A percentile compares a stretch with the other conserved stretches of the same genome.
Evolutionary conservation across 495 filamentous ascomycete genomes (phyloP).

Genomic region (Platismatia glauca): DNA sequence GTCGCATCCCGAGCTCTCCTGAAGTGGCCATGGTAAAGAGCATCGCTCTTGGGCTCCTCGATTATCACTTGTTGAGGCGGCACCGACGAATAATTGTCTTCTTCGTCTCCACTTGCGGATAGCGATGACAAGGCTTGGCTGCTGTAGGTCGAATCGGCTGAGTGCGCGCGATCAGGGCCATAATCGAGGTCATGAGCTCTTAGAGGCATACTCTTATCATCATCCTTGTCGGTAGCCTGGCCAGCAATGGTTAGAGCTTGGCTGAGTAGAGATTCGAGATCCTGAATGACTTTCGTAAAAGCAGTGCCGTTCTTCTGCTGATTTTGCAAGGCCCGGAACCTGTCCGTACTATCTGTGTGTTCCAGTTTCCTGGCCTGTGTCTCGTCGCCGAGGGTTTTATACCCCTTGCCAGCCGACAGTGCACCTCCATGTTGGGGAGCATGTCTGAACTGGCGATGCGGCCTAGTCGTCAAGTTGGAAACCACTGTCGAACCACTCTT

Average conservation of each 20-base stretch:
- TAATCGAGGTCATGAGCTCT: not conserved
- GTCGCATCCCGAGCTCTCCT: constrained; percentile 15
- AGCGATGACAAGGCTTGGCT: constrained; percentile 20
- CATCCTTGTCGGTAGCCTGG: constrained; percentile 28
- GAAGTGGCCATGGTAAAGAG: constrained; percentile 2
- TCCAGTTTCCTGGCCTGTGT: not conserved
- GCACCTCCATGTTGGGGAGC: constrained; percentile 1
- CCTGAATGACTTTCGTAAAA: constrained; percentile 29
- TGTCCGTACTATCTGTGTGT: constrained; percentile 5
- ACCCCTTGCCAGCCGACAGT: not conserved
- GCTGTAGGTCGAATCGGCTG: constrained; percentile 18
- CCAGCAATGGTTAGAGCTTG: constrained; percentile 39
- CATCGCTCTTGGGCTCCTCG: constrained; percentile 5
- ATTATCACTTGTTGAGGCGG: constrained; percentile 1
- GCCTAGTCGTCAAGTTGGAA: constrained; percentile 12
- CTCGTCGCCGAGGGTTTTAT: not conserved
- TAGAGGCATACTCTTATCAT: constrained; percentile 8
- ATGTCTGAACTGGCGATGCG: not conserved
- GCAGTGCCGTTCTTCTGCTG: constrained; percentile 13
- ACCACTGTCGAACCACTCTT: constrained; percentile 11
- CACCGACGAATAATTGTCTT: constrained; percentile 18
- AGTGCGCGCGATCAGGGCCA: constrained; percentile 7
- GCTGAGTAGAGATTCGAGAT: constrained; percentile 39
- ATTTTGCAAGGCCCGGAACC: not conserved
- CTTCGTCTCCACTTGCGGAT: constrained; percentile 13